These are phyloP conservation scores for Podospora pseudocomata DNA, from an alignment of 495 filamentous ascomycete species.

Conservation along the genomic window DNA sequence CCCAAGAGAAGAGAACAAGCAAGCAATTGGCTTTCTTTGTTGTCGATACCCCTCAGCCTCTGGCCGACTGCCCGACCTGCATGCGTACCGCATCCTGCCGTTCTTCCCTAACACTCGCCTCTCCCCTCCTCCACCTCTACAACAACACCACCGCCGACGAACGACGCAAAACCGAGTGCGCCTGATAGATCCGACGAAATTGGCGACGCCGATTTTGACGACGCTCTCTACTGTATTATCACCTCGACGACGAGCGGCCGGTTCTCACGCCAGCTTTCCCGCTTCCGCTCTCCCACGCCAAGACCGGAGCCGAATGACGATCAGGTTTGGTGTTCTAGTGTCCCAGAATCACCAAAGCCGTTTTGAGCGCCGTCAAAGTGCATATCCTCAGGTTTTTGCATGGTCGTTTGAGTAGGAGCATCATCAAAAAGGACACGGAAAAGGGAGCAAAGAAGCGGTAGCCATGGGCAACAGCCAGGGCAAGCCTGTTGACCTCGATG, in stretches of 20 bases:
- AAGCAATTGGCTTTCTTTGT: not conserved
- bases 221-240: not conserved
- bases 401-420: not conserved
- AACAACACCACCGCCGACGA: not conserved
- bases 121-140: not conserved
- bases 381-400: not conserved
- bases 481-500: conserved; percentile 86
- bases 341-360: conserved; percentile 11
- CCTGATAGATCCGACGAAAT: not conserved
- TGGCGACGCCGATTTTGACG: not conserved
- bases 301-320: conserved; percentile 15
- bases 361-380: not conserved
- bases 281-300: not conserved
- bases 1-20: not conserved
- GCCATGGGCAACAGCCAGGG: conserved; percentile 91
- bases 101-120: not conserved
- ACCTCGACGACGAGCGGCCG: not conserved
- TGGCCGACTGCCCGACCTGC: not conserved
- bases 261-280: not conserved
- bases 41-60: conserved; percentile 4
- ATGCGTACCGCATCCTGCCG: not conserved
- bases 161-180: not conserved
- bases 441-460: conserved; percentile 3
- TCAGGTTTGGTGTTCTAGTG: conserved; percentile 10
- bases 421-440: not conserved